These are phyloP conservation scores for Ecytonucleospora hepatopenaei DNA, from an alignment of 371 early-diverging fungal genomes.

Conservation along the genomic window DNA sequence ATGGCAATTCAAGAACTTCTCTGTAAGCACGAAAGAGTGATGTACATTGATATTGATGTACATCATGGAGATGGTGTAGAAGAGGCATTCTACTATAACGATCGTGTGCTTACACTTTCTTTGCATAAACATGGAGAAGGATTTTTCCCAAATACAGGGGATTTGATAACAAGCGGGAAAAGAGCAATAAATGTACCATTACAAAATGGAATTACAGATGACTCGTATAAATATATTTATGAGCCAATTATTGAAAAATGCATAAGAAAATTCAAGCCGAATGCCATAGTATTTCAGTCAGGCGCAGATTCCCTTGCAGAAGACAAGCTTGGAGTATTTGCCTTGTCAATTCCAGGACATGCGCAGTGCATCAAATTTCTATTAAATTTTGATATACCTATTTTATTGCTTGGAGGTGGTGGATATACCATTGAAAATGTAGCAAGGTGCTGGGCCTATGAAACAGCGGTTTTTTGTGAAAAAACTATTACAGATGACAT, in stretches of 20 bases:
- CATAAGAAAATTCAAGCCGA: slow-evolving; percentile 67
- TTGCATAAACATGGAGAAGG: slow-evolving; percentile 81
- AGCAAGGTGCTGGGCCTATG: slow-evolving; percentile 81
- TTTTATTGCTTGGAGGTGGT: slow-evolving; percentile 77
- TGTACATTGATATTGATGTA: slow-evolving; percentile 83
- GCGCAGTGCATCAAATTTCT: slow-evolving; percentile 72
- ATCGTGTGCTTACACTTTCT: slow-evolving; percentile 76
- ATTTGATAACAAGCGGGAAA: slow-evolving; percentile 65
- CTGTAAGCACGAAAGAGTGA: slow-evolving; percentile 62
- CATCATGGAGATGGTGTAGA: slow-evolving; percentile 89
- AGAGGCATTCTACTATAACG: slow-evolving; percentile 73
- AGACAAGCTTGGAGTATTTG: slow-evolving; percentile 77
- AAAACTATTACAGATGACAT: slow-evolving; percentile 58
- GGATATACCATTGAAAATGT: slow-evolving; percentile 85
- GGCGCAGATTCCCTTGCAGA: slow-evolving; percentile 83
- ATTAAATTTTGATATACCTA: slow-evolving; percentile 66
- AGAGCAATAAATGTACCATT: slow-evolving; percentile 76
- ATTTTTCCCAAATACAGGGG: slow-evolving; percentile 82
- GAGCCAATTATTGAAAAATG: slow-evolving; percentile 66
- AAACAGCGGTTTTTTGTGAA: slow-evolving; percentile 77
- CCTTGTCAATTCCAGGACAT: slow-evolving; percentile 72
- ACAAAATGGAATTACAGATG: slow-evolving; percentile 74
- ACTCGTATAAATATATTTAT: slow-evolving; percentile 67
- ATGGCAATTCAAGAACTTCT: slow-evolving; percentile 72
- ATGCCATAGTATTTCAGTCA: slow-evolving; percentile 75